phyloP scores from a whole-genome alignment of 345 rosid species.

The Leavenworthia alabamica region DNA sequence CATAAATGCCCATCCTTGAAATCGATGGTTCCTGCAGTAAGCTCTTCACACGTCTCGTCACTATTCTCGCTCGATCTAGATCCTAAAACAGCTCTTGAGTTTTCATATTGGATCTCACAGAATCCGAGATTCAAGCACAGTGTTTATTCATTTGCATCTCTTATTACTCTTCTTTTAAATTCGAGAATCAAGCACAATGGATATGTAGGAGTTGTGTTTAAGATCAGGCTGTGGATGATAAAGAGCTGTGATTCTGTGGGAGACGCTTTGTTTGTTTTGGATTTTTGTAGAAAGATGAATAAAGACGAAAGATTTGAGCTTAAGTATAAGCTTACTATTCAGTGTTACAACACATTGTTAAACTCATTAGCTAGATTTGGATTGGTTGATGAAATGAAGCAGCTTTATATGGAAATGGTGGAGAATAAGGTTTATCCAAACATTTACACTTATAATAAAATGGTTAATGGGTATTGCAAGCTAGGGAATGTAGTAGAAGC shows the following conservation, averaged over 20 bases:
- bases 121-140: slow-evolving; percentile 45
- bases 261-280: slow-evolving; percentile 38
- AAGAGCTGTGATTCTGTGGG: slow-evolving; percentile 38
- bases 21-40: slow-evolving; percentile 35
- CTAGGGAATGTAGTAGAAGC: slow-evolving; percentile 59
- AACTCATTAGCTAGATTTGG: slow-evolving; percentile 47
- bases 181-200: slow-evolving; percentile 19
- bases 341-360: slow-evolving; percentile 53
- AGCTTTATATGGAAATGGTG: slow-evolving; percentile 46
- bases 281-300: slow-evolving; percentile 39
- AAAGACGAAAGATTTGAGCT: slow-evolving; percentile 28
- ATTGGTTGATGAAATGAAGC: slow-evolving; percentile 59
- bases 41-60: slow-evolving; percentile 46
- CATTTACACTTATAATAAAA: slow-evolving; percentile 55
- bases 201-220: slow-evolving; percentile 36
- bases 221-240: slow-evolving; percentile 44
- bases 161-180: slow-evolving; percentile 36
- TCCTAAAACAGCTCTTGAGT: slow-evolving; percentile 48
- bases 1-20: slow-evolving; percentile 40
- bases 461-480: slow-evolving; percentile 70
- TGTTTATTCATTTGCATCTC: slow-evolving; percentile 41
- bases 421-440: slow-evolving; percentile 43
- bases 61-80: slow-evolving; percentile 34
- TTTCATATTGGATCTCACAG: slow-evolving; percentile 46
- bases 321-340: slow-evolving; percentile 43